Evolutionary conservation across 2,329 filamentous ascomycete genomes (phyloP), one percentile per base, ranked within the genome.

Genomic region (Pseudonectria foliicola): DNA sequence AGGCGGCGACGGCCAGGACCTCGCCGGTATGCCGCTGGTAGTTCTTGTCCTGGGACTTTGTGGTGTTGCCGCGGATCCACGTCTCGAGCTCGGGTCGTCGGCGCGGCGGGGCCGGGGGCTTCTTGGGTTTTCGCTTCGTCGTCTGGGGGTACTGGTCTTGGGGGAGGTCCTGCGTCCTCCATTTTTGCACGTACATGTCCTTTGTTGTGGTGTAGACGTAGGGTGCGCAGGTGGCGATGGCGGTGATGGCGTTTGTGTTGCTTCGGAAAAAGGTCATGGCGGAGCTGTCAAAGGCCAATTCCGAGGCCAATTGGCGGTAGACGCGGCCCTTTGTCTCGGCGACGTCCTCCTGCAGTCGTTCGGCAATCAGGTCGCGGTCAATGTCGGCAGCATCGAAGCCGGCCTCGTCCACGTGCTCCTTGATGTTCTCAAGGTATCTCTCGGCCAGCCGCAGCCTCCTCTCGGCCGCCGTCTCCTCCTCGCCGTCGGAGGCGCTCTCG

Each of bases 321-420:
- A 95, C 74, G 50, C 83, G 82, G 38, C 92, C 92, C 65, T 95
- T 95, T 37, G 78, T 77, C 64, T 95, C 92, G 34, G 92, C 81
- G 28, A 92, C 85, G 57, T 96, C 92, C 63, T 95, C 87, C 61
- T 90, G 80, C 50, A 98, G 67, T 49, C 89, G 72, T 60, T 94
- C 85, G 27, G 90, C 88, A 52, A 98, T 89, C 50, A 95, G 67
- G 56, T 98, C 92, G 39, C 83, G 75, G 63, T 96, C 92, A 39
- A 98, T 85, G 34, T 96, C 86, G 49, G 82, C 88, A 7, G 92
- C 92, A 62, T 98, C 88, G 55, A 96, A 98, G 26, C 88, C 92
- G 30, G 54, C 50, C 45, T 87, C 83, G 49, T 93, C 82, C 38
- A 87, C 80, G 48, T 95, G 84, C 52, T 84, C 75, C 52, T 83